Percentiles rank a stretch among this genome's conserved stretches.
phyloP scores from a whole-genome alignment of 139 green algal genomes.

The Cymbomonas tetramitiformis region DNA sequence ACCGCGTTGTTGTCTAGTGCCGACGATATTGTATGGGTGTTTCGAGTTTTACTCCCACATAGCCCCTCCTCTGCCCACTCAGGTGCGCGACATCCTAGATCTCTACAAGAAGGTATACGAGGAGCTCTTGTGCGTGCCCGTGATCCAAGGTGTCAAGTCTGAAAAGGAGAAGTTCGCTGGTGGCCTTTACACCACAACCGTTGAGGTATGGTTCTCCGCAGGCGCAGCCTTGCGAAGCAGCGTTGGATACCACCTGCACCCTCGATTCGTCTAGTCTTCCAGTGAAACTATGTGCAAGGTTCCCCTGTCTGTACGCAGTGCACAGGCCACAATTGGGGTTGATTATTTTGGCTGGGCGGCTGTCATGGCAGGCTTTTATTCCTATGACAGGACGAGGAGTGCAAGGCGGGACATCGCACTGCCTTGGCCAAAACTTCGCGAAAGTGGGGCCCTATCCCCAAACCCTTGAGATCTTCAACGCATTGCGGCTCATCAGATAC shows the following conservation, averaged over 20 bases:
- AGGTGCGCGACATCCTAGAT: constrained; percentile 85
- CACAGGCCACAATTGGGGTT: too few relatives aligned
- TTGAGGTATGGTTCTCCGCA: constrained; percentile 45
- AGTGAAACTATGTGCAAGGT: too few relatives aligned
- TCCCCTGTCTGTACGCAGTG: too few relatives aligned
- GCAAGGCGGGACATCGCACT: constrained; percentile 87
- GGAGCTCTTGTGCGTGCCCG: constrained; percentile 85
- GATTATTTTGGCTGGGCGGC: neutral
- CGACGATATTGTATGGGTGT: neutral
- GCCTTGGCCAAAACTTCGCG: constrained; percentile 95
- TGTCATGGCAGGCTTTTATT: constrained; percentile 79
- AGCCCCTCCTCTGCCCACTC: neutral
- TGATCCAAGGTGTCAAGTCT: constrained; percentile 74
- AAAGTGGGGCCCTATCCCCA: too few relatives aligned
- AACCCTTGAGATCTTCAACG: too few relatives aligned
- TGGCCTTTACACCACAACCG: constrained; percentile 82
- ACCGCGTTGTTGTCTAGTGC: neutral
- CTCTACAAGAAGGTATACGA: constrained; percentile 82
- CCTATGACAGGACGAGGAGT: constrained; percentile 79
- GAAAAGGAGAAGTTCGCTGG: constrained; percentile 96
- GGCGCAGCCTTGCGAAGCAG: too few relatives aligned
- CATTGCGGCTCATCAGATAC: too few relatives aligned
- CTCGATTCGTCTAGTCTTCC: too few relatives aligned
- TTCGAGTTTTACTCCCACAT: neutral
- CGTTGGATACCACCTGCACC: neutral